Base-by-base conservation (phyloP, 192 early-diverging fungal genomes). In the Umbelopsis ramanniana region DNA sequence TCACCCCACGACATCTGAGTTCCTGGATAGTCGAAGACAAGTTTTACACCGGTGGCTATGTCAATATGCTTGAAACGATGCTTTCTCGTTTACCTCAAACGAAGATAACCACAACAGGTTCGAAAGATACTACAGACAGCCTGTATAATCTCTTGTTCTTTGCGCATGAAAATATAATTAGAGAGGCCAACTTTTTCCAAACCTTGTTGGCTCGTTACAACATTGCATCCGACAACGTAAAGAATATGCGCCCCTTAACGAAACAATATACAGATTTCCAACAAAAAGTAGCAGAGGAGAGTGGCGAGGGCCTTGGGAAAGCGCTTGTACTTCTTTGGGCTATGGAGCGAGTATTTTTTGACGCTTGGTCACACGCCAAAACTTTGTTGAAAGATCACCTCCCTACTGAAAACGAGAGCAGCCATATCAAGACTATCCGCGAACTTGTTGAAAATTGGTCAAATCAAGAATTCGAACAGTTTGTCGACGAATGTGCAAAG, bases 361-460 rank as follows among this genome's bases (percentile, higher is more conserved):
- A 75, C 24, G 74, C 74, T 38, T 75, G 74, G 74, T 46, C 45
- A n/a, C 23, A 75, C 47, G 74, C 74, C 45, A 47, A 47, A 33
- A 60, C 74, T 10, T 7, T 71, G n/a, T 46, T 66, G 11, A 38
- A 11, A 8, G 17, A 60, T n/a, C 54, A 57, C 4, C 38, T 21
- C 17, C 17, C 45, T 2, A 52, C 53, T 6, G 52, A 66, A 6
- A 24, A 71, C 8, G 47, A 47, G 5, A 46, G 17, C n/a, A 7
- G 3, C 1, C 70, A 72, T 48, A 43, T 72, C 6, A 35, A 72
- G n/a, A 71, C 71, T 5, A 68, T 68, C 12, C 45, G 66, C 40
- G 71, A 72, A 38, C 38, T 72, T 17, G 33, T 76, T n/a, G 43
- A 45, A 7, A 76, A 72, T 43, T 71, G 71, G 71, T 72, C 75